phyloP scores from a whole-genome alignment of 192 early-diverging fungal species.

The Backusella circina region DNA sequence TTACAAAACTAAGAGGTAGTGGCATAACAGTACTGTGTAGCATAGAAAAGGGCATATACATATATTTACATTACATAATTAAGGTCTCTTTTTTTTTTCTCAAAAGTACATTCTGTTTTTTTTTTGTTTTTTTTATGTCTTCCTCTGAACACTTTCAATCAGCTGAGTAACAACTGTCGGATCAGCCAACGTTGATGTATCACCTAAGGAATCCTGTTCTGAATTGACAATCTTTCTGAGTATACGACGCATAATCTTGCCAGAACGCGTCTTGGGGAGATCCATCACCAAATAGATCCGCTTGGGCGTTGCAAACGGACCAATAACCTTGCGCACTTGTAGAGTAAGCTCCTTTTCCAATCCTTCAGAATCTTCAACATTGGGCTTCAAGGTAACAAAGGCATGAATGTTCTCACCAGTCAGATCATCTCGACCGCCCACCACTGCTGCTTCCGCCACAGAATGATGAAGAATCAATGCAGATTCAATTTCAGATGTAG shows the following conservation, averaged over 20 bases:
- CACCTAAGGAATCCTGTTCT: constrained; percentile 82
- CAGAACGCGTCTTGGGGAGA: constrained; percentile 91
- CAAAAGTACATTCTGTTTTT: no score
- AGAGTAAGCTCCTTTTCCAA: constrained; percentile 58
- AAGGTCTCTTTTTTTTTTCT: background rate
- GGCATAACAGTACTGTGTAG: background rate
- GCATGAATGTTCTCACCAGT: constrained; percentile 88
- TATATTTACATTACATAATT: background rate
- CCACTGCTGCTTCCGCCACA: constrained; percentile 91
- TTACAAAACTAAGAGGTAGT: background rate
- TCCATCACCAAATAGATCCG: constrained; percentile 79
- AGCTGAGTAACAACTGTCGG: constrained; percentile 36
- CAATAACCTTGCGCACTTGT: constrained; percentile 84
- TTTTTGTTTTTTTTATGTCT: background rate
- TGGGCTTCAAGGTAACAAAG: constrained; percentile 76
- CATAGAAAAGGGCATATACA: background rate
- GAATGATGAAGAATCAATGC: constrained; percentile 76
- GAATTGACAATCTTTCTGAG: constrained; percentile 87
- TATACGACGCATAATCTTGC: constrained; percentile 95
- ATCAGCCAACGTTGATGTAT: constrained; percentile 85
- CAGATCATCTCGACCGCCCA: constrained; percentile 82
- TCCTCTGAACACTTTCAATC: constrained; percentile 20
- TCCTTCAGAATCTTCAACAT: constrained; percentile 40
- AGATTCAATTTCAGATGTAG: constrained; percentile 91
- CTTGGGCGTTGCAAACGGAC: constrained; percentile 91